Conservation (phyloP, 2,329 filamentous ascomycete species). For the Xylaria sp. region DNA sequence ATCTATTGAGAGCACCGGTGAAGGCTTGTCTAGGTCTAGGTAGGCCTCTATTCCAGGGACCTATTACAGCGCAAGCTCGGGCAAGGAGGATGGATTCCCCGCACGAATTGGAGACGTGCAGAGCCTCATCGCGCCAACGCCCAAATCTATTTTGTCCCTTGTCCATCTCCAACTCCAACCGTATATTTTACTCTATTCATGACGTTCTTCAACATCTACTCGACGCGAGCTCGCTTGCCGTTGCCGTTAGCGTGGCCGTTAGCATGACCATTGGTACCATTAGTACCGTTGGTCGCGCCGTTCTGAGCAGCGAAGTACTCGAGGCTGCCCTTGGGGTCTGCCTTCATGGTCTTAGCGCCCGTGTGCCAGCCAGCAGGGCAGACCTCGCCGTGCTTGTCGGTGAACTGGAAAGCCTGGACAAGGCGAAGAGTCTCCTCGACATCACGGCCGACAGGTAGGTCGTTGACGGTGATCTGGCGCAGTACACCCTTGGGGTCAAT, state of each 20-base stretch:
- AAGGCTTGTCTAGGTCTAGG: slow-evolving; percentile 28
- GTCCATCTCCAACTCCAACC: slow-evolving; percentile 27
- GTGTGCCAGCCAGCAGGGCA: slow-evolving; percentile 65
- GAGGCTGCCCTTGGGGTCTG: slow-evolving; percentile 61
- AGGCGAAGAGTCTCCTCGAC: slow-evolving; percentile 74
- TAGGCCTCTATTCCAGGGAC: background rate
- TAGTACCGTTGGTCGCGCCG: slow-evolving; percentile 47
- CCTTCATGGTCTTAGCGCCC: slow-evolving; percentile 61
- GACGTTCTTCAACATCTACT: slow-evolving; percentile 12
- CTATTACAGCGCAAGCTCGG: slow-evolving; percentile 7
- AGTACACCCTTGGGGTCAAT: slow-evolving; percentile 71
- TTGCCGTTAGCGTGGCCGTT: slow-evolving; percentile 27
- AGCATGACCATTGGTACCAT: background rate
- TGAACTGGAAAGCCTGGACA: slow-evolving; percentile 81
- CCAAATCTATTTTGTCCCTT: slow-evolving; percentile 13
- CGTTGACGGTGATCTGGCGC: slow-evolving; percentile 72
- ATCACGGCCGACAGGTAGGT: slow-evolving; percentile 70
- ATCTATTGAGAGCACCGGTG: slow-evolving; percentile 22
- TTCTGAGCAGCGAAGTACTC: slow-evolving; percentile 56
- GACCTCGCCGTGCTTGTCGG: slow-evolving; percentile 83
- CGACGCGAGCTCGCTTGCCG: slow-evolving; percentile 34
- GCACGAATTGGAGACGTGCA: slow-evolving; percentile 37
- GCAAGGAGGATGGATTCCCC: slow-evolving; percentile 24
- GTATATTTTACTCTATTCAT: slow-evolving; percentile 2
- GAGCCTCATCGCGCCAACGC: slow-evolving; percentile 31